Evolutionary conservation across 2,329 filamentous ascomycete genomes (phyloP), one percentile per base, ranked within the genome.

Genomic region (Aspergillus floridensis): DNA sequence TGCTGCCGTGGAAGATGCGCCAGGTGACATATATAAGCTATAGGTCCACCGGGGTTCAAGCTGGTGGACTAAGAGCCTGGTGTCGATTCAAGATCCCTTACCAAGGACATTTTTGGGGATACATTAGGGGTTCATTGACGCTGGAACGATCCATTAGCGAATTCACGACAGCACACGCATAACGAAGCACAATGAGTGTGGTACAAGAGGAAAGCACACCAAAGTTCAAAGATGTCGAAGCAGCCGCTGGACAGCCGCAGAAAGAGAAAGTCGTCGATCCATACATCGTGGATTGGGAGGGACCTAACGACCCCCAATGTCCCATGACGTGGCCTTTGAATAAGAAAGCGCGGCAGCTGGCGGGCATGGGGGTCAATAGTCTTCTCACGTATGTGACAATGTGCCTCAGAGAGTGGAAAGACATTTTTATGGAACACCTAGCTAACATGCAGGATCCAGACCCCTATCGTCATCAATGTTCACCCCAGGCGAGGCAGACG

Each of bases 291-390:
- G 54, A 53, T n/a, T 60, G 54, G 44, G 53, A 57, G 29, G 69
- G 70, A 5, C 67, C 64, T 6, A 59, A 72, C 56, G 72, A 73
- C 57, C 63, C 65, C 16, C 59, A 68, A 29, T 71, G 70, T 46
- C 71, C 72, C 14, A 56, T 70, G 52, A 74, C 73, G 56, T 74
- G 71, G 71, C 52, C 70, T 2, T 52, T 49, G 4, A 60, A 49
- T 53, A 66, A 63, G 41, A 73, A 72, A 63, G 63, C 65, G 63
- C 53, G 53, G 7, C 53, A 55, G 44, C 29, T 55, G 29, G 53
- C 41, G 2, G 10, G 41, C 1, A 55, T 55, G 53, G 63, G 63
- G 3, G 54, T 67, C 35, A 68, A 65, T 22, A 63, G 58, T 21
- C 62, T 66, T 19, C 51, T 67, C n/a, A 66, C 64, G 64, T 65